Evolutionary conservation across 2,329 filamentous ascomycete genomes (phyloP), one percentile per base, ranked within the genome.

Genomic region (Colletotrichum eremochloae): DNA sequence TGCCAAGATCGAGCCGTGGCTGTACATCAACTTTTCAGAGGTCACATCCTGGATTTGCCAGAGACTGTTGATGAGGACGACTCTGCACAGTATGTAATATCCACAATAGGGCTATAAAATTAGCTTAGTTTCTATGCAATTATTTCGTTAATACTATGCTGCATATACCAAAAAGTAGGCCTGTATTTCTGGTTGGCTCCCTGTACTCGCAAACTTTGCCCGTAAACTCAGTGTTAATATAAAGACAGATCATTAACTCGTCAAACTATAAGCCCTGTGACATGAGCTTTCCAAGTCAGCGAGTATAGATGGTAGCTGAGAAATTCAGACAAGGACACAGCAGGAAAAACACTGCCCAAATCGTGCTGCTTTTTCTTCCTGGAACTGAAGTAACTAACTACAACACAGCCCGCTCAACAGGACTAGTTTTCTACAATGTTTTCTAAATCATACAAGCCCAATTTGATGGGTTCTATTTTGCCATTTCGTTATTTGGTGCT

Each of bases 91-190:
- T 69, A 46, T 11, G 14, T 31, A 15, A 46, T 68, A 1, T 63
- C 60, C 3, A 31, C 12, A 12, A 31, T 31, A 31, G 50, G 50
- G 14, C 1, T 14, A 7, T 20, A 20, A 33, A 15, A 20, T 24
- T 24, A n/a, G 2, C 8, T 9, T 46, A 20, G 6, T 7, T 20
- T 46, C 4, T 2, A n/a, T 9, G 44, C 7, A 9, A n/a, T n/a
- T 3, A 9, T 4, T 46, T 0, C 4, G 0, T 46, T 46, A 1
- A 0, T 1, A 46, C 5, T 3, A n/a, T 11, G 8, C n/a, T n/a
- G 9, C 2, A 48, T 1, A 5, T 5, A 2, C 9, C n/a, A 9
- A 24, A 18, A 14, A 44, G 5, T 1, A 12, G 20, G 15, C 15
- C 5, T 33, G 1, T 11, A 11, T 11, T 11, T 5, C 12, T 53